Base-by-base conservation (phyloP, 495 filamentous ascomycete genomes). In the Aspergillus baeticus region DNA sequence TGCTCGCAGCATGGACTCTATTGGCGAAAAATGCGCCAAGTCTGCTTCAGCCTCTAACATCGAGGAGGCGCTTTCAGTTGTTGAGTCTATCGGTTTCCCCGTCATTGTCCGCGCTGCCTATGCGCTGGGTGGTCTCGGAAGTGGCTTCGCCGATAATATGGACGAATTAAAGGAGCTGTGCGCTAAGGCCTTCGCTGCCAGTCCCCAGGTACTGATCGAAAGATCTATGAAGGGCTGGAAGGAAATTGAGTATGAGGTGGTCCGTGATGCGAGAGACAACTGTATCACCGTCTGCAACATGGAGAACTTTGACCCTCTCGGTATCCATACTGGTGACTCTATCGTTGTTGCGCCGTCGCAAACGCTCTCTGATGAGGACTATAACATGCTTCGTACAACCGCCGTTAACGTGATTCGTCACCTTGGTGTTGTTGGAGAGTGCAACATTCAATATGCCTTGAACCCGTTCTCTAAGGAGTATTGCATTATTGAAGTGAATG, bases 271-370 rank as follows among this genome's bases (percentile, higher is more conserved):
- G 38, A 84, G 89, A 55, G 92, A 98, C 75, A 98, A 98, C 81
- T 98, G 94, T 75, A 98, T 98, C 70, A 98, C 94, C 6, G 94
- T 98, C 59, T 98, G 94, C 77, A 98, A 98, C 78, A 98, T 98
- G 94, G 94, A 98, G 75, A 98, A 98, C 72, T 98, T 98, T 61
- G 94, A 98, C 74, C 94, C 94, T 58, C 86, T 98, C 29, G 94
- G 94, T 64, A 97, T 98, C 53, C 94, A 98, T 66, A 98, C 94
- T 8, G 94, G 94, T 70, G 94, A 98, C 73, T 97, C 93, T 22
- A 98, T 98, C 65, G 94, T 98, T 52, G 94, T 98, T 18, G 95
- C 94, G 5, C 94, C 94, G 21, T 96, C 91, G 10, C 94, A 98
- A 72, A 98, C 94, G 0, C 83, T 98, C 26, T 94, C 92, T 10